Evolutionary conservation across 2,329 filamentous ascomycete genomes (phyloP).

Genomic region (Trichophyton verrucosum): DNA sequence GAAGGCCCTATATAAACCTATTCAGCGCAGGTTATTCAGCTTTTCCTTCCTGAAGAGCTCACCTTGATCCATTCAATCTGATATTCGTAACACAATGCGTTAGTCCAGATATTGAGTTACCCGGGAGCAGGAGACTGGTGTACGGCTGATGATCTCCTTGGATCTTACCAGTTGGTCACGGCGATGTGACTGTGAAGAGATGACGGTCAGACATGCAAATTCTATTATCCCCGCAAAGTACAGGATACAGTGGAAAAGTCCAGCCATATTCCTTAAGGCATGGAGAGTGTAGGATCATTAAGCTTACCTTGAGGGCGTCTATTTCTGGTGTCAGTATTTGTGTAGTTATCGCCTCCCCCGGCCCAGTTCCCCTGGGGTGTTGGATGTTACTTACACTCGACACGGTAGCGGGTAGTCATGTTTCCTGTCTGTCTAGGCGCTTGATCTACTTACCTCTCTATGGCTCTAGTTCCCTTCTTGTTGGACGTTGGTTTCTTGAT

Average conservation of each 20-base stretch:
- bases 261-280: background rate
- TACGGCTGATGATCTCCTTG: background rate
- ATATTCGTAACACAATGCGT: conserved; percentile 4
- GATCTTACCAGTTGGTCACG: conserved; percentile 67
- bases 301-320: conserved; percentile 53
- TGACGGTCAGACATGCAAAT: background rate
- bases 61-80: conserved; percentile 86
- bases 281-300: background rate
- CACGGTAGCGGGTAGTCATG: conserved; percentile 42
- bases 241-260: background rate
- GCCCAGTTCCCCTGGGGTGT: background rate
- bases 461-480: background rate
- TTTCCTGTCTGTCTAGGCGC: conserved; percentile 6
- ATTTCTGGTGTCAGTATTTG: conserved; percentile 1
- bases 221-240: background rate
- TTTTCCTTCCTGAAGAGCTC: background rate
- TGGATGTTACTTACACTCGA: conserved; percentile 53
- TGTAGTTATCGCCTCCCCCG: background rate
- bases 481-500: background rate
- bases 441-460: background rate
- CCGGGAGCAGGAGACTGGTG: background rate
- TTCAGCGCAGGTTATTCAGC: background rate
- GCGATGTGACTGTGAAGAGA: conserved; percentile 64
- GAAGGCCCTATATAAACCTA: conserved; percentile 44
- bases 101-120: background rate